These are phyloP conservation scores for Tetracladium setigerum DNA, from an alignment of 495 filamentous ascomycete species.

Conservation along the genomic window DNA sequence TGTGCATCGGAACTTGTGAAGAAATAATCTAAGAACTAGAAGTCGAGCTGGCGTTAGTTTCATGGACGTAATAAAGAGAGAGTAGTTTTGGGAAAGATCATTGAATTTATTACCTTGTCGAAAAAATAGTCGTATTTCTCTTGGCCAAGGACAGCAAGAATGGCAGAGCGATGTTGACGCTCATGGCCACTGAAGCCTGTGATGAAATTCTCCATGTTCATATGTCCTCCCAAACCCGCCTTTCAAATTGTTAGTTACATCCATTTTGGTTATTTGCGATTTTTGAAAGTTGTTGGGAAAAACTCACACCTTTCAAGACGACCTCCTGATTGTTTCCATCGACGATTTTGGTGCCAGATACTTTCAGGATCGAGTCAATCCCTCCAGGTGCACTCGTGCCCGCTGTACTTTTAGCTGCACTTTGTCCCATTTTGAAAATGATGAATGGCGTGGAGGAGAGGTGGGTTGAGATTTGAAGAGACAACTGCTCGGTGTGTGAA, in stretches of 20 bases:
- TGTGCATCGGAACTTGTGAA: constrained; percentile 54
- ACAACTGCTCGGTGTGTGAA: too few relatives aligned
- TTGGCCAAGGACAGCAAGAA: constrained; percentile 45
- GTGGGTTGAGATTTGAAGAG: too few relatives aligned
- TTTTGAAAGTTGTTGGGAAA: background rate
- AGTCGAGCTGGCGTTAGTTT: constrained; percentile 25
- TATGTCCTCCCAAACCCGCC: constrained; percentile 24
- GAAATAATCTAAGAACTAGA: constrained; percentile 54
- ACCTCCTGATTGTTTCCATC: constrained; percentile 36
- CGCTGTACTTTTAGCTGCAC: too few relatives aligned
- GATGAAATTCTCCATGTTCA: constrained; percentile 62
- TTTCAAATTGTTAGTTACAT: background rate
- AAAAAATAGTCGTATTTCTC: constrained; percentile 41
- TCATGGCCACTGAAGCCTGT: constrained; percentile 57
- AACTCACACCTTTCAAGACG: constrained; percentile 36
- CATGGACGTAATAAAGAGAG: background rate
- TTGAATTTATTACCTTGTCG: constrained; percentile 29
- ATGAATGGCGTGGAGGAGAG: too few relatives aligned
- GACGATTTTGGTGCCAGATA: constrained; percentile 38
- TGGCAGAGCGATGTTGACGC: constrained; percentile 44
- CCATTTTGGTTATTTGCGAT: background rate
- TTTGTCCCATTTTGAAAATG: too few relatives aligned
- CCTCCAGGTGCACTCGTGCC: too few relatives aligned
- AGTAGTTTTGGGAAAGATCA: constrained; percentile 13
- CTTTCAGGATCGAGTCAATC: constrained; percentile 27